Evolutionary conservation across 352 stramenopile species (phyloP).

Genomic region (Saprolegnia parasitica): DNA sequence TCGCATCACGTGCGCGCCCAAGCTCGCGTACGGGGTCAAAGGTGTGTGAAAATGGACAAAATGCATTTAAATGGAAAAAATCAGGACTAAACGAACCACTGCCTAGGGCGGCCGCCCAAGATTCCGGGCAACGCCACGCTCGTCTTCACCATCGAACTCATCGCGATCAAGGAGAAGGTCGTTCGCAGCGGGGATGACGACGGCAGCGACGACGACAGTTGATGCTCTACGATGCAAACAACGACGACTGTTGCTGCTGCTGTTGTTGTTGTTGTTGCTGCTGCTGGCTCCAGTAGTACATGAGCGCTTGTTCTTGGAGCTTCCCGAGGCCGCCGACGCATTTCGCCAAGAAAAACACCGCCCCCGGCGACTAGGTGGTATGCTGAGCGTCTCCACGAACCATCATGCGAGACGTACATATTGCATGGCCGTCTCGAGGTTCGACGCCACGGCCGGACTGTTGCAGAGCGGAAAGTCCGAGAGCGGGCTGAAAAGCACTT

Average conservation of each 20-base stretch:
- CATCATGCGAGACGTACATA: constrained; percentile 16
- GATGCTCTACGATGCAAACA: constrained; percentile 5
- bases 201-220: background rate
- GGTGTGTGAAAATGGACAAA: constrained; percentile 26
- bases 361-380: constrained; percentile 45
- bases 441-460: constrained; percentile 54
- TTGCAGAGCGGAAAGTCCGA: constrained; percentile 52
- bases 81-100: background rate
- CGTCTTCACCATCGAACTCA: constrained; percentile 75
- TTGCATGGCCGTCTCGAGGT: constrained; percentile 35
- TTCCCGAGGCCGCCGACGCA: constrained; percentile 81
- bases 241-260: background rate
- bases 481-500: constrained; percentile 72
- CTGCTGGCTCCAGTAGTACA: constrained; percentile 84
- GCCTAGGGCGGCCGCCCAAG: constrained; percentile 41
- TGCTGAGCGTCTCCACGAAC: background rate
- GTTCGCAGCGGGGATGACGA: constrained; percentile 19
- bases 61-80: no score
- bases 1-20: constrained; percentile 52
- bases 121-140: constrained; percentile 68
- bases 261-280: background rate
- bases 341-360: constrained; percentile 75
- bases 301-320: constrained; percentile 76
- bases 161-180: constrained; percentile 73
- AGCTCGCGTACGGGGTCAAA: constrained; percentile 69